These are phyloP conservation scores for Calycina herbarum DNA, from an alignment of 2,329 filamentous ascomycete genomes.

Conservation along the genomic window DNA sequence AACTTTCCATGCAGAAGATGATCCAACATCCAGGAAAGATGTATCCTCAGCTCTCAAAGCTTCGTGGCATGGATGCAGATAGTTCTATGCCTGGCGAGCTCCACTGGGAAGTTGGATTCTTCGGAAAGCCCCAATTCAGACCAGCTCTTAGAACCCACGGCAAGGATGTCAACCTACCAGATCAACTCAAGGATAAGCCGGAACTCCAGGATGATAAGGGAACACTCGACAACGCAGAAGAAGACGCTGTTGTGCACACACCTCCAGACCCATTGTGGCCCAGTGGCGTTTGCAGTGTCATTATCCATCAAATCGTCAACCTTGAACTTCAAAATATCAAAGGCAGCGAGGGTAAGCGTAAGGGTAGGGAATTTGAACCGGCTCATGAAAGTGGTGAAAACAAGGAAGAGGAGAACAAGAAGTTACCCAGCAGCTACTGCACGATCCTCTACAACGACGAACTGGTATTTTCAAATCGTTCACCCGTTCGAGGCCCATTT, in stretches of 20 bases:
- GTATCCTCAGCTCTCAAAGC: constrained; percentile 83
- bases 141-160: constrained; percentile 83
- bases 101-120: constrained; percentile 95
- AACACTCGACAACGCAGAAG: constrained; percentile 66
- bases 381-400: constrained; percentile 82
- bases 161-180: constrained; percentile 74
- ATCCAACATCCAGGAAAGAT: constrained; percentile 92
- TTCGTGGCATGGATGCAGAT: constrained; percentile 79
- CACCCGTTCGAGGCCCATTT: neutral
- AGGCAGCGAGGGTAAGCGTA: constrained; percentile 77
- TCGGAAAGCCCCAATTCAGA: constrained; percentile 86
- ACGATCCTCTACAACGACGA: constrained; percentile 90
- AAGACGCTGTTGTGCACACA: constrained; percentile 84
- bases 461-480: constrained; percentile 49
- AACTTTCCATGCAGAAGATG: constrained; percentile 90
- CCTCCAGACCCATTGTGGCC: constrained; percentile 97
- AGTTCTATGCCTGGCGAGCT: constrained; percentile 90
- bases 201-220: constrained; percentile 89
- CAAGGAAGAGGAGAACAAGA: constrained; percentile 78
- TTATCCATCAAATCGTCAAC: constrained; percentile 94
- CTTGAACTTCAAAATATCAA: constrained; percentile 90
- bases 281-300: constrained; percentile 79
- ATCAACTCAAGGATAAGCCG: constrained; percentile 69
- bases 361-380: constrained; percentile 84
- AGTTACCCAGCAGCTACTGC: constrained; percentile 88